Evolutionary conservation across 108 stramenopile species (phyloP).

Genomic region (Nitzschia sp.): DNA sequence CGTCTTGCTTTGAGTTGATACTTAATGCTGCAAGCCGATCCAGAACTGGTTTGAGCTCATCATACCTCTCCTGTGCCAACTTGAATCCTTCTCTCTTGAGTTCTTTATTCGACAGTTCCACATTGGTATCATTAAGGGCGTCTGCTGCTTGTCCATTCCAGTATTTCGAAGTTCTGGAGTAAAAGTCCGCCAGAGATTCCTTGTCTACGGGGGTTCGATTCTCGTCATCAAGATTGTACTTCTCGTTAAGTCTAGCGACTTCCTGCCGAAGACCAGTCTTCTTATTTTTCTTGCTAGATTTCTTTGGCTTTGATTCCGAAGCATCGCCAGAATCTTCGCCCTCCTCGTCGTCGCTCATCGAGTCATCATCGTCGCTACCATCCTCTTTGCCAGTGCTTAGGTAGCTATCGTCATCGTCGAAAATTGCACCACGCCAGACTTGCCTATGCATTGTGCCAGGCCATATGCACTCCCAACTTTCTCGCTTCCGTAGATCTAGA

Average conservation of each 20-base stretch:
- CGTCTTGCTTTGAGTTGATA: conserved; percentile 30
- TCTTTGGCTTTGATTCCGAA: conserved; percentile 39
- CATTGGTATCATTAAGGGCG: conserved; percentile 15
- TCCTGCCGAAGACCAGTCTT: conserved; percentile 54
- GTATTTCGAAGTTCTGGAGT: conserved; percentile 69
- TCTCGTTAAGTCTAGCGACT: conserved; percentile 61
- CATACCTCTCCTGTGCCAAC: conserved; percentile 65
- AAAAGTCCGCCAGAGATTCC: conserved; percentile 83
- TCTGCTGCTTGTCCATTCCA: conserved; percentile 58
- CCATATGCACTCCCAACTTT: conserved; percentile 84
- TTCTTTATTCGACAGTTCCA: conserved; percentile 66
- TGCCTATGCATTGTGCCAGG: conserved; percentile 87
- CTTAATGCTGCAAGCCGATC: conserved; percentile 59
- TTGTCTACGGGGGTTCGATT: conserved; percentile 62
- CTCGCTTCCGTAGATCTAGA: conserved; percentile 80
- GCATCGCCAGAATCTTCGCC: conserved; percentile 35
- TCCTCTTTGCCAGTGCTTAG: conserved; percentile 68
- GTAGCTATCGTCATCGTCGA: conserved; percentile 81
- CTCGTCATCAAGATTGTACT: conserved; percentile 48
- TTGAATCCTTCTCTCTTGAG: conserved; percentile 78
- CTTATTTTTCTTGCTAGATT: conserved; percentile 44
- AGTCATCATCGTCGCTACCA: conserved; percentile 60
- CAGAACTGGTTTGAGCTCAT: conserved; percentile 62
- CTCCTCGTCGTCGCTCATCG: conserved; percentile 42
- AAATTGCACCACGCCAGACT: conserved; percentile 83